Base-by-base conservation (phyloP, 257 asterid genomes). In the Oldenlandia corymbosa region DNA sequence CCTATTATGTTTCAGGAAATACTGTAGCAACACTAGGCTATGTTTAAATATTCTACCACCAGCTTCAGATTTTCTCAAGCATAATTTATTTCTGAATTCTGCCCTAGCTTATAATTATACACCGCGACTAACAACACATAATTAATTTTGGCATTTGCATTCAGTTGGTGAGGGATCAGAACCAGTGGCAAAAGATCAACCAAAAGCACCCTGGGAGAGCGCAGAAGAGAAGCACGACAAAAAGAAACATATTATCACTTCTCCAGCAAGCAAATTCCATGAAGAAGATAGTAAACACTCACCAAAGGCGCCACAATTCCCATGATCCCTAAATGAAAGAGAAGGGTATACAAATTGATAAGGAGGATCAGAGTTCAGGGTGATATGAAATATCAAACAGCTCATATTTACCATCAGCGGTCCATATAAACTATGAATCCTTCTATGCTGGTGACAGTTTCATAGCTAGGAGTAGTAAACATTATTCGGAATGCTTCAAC, bases 171-270 rank as follows among this genome's bases (percentile, higher is more conserved):
- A 42, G 32, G 65, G 28, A 6, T 23, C 37, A 4, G 34, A 67
- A 57, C 34, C 13, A 58, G 47, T 37, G 37, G 34, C 49, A 30
- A 48, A 67, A 30, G 57, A 45, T 20, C 43, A 46, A 46, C 59
- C 27, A 57, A 14, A 46, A 47, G 41, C 18, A 10, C 10, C 43
- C 23, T 28, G 30, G 11, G 64, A 58, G 39, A 30, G 31, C 5
- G 41, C 5, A 32, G 65, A 49, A 11, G 47, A 16, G 59, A 20
- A 28, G 21, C 45, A 30, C 8, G 21, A 31, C 54, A 67, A 21
- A 14, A 59, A 47, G 23, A 28, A 31, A 5, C 16, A 57, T 57
- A 10, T 32, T 27, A 34, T 50, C 4, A 27, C 20, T 14, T 10
- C 30, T 39, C 43, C 53, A 5, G 39, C 47, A 36, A 24, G 27